Percentiles rank a stretch among this genome's conserved stretches.
Conservation (phyloP, 2,329 filamentous ascomycete genomes). For the Pseudogymnoascus sp. region DNA sequence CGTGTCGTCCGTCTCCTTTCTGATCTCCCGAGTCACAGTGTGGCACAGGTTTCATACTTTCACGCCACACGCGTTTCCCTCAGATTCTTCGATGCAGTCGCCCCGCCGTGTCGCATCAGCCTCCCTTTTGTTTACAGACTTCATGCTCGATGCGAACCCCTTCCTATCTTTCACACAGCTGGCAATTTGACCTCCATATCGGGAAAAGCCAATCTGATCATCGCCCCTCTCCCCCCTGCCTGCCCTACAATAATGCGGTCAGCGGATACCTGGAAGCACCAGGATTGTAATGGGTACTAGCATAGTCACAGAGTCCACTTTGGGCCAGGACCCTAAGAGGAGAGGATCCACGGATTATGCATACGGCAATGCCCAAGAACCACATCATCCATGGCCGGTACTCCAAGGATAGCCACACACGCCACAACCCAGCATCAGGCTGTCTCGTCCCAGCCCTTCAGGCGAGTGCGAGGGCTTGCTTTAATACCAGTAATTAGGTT, state of each 20-base stretch:
- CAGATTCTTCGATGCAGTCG: neutral
- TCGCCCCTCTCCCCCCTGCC: conserved; percentile 3
- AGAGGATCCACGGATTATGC: conserved; percentile 4
- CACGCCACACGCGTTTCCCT: neutral
- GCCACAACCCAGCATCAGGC: neutral
- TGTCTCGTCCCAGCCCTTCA: neutral
- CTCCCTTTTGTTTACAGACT: conserved; percentile 1
- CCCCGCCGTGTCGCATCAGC: conserved; percentile 2
- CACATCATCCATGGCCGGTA: neutral
- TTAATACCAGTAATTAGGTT: conserved; percentile 8
- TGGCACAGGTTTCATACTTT: conserved; percentile 1
- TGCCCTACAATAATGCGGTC: conserved; percentile 3
- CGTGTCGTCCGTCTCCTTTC: neutral
- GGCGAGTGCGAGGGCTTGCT: neutral
- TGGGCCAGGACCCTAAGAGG: neutral
- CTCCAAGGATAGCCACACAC: conserved; percentile 4
- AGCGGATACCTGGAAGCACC: conserved; percentile 1
- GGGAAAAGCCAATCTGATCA: conserved; percentile 7
- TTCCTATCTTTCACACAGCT: neutral
- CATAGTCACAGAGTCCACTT: neutral
- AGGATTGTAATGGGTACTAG: neutral
- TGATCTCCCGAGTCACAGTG: neutral
- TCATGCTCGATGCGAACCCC: conserved; percentile 3
- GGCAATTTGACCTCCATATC: conserved; percentile 5
- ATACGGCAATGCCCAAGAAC: conserved; percentile 6